Conservation (phyloP, 306 rosid genomes). For the Lagenaria siceraria region DNA sequence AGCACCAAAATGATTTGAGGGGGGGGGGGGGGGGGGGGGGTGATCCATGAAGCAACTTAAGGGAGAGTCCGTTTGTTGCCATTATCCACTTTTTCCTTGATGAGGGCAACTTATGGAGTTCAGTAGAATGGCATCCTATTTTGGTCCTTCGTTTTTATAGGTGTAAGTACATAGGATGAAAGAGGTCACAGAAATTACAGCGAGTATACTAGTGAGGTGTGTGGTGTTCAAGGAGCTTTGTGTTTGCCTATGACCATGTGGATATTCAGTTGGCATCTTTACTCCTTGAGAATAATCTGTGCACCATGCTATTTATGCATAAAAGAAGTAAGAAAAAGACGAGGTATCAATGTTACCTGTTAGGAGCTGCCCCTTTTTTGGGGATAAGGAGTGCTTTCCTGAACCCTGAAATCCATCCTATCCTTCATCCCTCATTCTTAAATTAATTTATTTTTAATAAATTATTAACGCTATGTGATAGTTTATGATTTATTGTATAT, state of each 20-base stretch:
- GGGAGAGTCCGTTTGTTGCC: not conserved
- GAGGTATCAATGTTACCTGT: not conserved
- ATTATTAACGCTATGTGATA: not conserved
- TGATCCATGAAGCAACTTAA: not conserved
- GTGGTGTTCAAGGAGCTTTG: too few relatives aligned
- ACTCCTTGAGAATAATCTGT: too few relatives aligned
- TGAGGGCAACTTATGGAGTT: not conserved
- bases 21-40: too few relatives aligned
- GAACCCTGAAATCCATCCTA: not conserved
- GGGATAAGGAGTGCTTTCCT: not conserved
- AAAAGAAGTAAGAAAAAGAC: not conserved
- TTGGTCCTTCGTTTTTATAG: too few relatives aligned
- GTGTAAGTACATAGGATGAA: too few relatives aligned
- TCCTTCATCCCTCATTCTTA: not conserved
- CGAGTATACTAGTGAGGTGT: too few relatives aligned
- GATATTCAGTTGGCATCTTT: too few relatives aligned
- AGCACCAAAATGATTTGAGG: too few relatives aligned
- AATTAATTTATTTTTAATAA: not conserved
- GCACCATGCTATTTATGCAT: too few relatives aligned
- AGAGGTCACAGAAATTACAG: too few relatives aligned
- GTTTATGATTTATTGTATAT: not conserved
- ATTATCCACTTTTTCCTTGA: too few relatives aligned
- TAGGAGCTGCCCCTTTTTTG: not conserved
- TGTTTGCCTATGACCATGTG: too few relatives aligned
- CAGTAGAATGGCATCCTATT: not conserved